Evolutionary conservation across 2,329 filamentous ascomycete genomes (phyloP).

Genomic region (Parafenestella ontariensis): DNA sequence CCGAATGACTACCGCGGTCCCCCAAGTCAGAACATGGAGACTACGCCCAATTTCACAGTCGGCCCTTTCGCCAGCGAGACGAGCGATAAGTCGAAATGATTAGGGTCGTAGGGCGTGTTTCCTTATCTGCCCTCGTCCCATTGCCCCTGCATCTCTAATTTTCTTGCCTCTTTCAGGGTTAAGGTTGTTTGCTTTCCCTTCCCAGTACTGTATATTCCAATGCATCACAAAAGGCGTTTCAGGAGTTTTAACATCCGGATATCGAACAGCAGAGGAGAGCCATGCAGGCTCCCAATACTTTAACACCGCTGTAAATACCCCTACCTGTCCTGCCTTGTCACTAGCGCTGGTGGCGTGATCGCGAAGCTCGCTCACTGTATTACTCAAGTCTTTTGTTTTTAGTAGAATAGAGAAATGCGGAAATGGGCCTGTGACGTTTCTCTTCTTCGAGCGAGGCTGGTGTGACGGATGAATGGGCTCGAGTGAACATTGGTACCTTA

Average conservation of each 20-base stretch:
- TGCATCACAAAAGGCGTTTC: slow-evolving; percentile 9
- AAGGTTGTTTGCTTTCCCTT: slow-evolving; percentile 1
- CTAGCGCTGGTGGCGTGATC: neutral
- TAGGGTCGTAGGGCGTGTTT: slow-evolving; percentile 6
- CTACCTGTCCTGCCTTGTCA: slow-evolving; percentile 5
- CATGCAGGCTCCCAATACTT: neutral
- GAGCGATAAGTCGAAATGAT: slow-evolving; percentile 12
- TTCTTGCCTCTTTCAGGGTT: slow-evolving; percentile 1
- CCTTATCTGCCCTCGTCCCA: neutral
- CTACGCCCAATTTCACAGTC: slow-evolving; percentile 52
- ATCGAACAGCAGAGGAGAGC: neutral
- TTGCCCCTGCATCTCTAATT: slow-evolving; percentile 1
- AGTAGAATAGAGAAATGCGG: slow-evolving; percentile 3
- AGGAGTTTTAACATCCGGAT: neutral
- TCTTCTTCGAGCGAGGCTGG: slow-evolving; percentile 7
- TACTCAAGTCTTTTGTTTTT: slow-evolving; percentile 8
- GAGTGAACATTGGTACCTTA: neutral
- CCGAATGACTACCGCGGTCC: slow-evolving; percentile 50
- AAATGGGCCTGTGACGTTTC: neutral
- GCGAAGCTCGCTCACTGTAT: slow-evolving; percentile 9
- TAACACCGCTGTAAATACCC: slow-evolving; percentile 14
- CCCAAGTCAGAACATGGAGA: slow-evolving; percentile 53
- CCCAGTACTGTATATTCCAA: slow-evolving; percentile 5
- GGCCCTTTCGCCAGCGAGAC: slow-evolving; percentile 53
- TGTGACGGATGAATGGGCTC: neutral